Conservation (phyloP, 208 protist genomes). For the Acanthamoeba castellanii region DNA sequence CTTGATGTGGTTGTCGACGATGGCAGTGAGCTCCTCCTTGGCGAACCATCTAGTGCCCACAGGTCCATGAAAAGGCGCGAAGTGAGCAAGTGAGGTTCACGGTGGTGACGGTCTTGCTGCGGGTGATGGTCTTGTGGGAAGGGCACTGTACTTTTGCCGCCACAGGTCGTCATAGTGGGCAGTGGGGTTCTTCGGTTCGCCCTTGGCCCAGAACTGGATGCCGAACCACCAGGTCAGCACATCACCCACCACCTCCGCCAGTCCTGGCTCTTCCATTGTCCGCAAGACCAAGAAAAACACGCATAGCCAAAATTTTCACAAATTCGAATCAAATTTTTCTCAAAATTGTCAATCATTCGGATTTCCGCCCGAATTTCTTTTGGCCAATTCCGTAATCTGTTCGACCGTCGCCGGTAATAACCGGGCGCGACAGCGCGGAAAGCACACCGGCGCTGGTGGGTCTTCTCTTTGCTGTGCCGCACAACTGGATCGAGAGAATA, state of each 20-base stretch:
- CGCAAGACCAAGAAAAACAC: no score
- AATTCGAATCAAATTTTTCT: background rate
- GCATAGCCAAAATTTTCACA: no score
- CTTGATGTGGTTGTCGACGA: slow-evolving; percentile 26
- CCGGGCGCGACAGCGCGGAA: background rate
- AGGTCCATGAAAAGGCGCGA: background rate
- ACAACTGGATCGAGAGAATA: slow-evolving; percentile 6
- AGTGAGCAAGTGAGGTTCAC: background rate
- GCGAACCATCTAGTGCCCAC: slow-evolving; percentile 18
- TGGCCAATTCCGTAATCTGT: background rate
- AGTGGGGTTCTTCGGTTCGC: slow-evolving; percentile 49
- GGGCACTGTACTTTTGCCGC: background rate
- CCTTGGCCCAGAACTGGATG: slow-evolving; percentile 17
- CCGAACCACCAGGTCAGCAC: slow-evolving; percentile 68
- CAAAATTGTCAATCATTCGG: no score
- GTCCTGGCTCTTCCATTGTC: background rate
- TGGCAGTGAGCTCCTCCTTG: slow-evolving; percentile 49
- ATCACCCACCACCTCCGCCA: slow-evolving; percentile 21
- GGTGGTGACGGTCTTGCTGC: background rate
- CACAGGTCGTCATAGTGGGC: slow-evolving; percentile 69
- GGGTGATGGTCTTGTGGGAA: background rate
- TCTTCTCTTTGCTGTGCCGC: slow-evolving; percentile 28
- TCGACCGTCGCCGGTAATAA: background rate
- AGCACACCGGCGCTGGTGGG: no score
- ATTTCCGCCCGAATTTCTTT: no score